phyloP scores from a whole-genome alignment of 352 stramenopile species.

The Globisporangium nodosum region DNA sequence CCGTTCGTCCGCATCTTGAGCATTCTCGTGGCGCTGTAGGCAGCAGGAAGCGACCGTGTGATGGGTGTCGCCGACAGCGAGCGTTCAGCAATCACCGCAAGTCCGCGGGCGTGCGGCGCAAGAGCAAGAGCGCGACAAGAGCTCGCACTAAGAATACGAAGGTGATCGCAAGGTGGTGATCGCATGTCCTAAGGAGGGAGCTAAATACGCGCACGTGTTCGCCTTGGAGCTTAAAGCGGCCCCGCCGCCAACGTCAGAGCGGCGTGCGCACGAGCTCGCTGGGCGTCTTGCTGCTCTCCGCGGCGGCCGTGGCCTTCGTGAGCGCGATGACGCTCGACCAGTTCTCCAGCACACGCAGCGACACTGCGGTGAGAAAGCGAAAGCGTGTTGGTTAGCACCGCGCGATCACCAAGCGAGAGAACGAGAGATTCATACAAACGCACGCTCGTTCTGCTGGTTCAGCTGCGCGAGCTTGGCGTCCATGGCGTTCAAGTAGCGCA shows the following conservation, averaged over 20 bases:
- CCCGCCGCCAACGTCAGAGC: slow-evolving; percentile 2
- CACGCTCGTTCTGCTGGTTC: slow-evolving; percentile 80
- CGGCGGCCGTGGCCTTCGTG: slow-evolving; percentile 40
- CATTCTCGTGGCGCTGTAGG: background rate
- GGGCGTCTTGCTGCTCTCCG: slow-evolving; percentile 24
- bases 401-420: background rate
- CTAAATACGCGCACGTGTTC: background rate
- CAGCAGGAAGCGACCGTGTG: background rate
- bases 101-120: too few species aligned
- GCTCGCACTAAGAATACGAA: background rate
- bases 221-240: background rate
- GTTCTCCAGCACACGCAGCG: slow-evolving; percentile 73
- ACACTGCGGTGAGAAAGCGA: slow-evolving; percentile 32
- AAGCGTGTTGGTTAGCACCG: background rate
- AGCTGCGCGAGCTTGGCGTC: slow-evolving; percentile 69
- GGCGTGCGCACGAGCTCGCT: slow-evolving; percentile 62
- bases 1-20: slow-evolving; percentile 51
- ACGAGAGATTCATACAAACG: slow-evolving; percentile 10
- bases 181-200: background rate
- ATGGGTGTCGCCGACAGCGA: background rate
- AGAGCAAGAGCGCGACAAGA: too few species aligned
- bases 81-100: background rate
- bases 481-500: slow-evolving; percentile 70
- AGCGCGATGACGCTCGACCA: slow-evolving; percentile 78
- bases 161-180: too few species aligned